Evolutionary conservation across 306 rosid genomes (phyloP), one percentile per base, ranked within the genome.

Genomic region (Hylodesmum podocarpum): DNA sequence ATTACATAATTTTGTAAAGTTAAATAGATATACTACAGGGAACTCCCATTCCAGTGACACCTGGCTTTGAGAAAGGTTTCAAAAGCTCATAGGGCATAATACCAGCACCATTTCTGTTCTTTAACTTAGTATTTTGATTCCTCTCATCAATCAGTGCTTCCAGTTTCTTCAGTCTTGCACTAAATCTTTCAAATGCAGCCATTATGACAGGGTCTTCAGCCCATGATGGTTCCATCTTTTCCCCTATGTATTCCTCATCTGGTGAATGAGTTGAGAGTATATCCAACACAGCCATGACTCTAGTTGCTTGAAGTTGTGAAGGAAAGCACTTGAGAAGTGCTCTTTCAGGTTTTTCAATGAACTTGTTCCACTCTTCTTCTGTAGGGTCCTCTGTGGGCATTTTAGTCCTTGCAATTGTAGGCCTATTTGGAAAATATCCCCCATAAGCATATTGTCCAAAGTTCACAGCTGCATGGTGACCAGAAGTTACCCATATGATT

Each of bases 11-110:
- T 39, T 57, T n/a, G 36, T 13, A 16, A 65, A 63, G 72, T 85
- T 75, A 93, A 70, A 93, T 93, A 14, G 96, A 93, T 66, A 93
- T 87, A 53, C 98, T 93, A 70, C 88, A 83, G 0, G 98, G 98
- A 75, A 93, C 96, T 13, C 98, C 98, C 83, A 70, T 83, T 36
- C 81, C 86, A 1, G 98, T 90, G 1, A 89, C 88, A 4, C 95
- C 98, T 11, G 94, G 91, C 49, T 75, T 73, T 2, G 98, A 93
- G 69, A 81, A 76, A 7, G 98, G 96, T 87, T 93, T 90, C 85
- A 93, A 77, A 77, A 93, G 94, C 84, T 87, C 80, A 11, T 93
- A 90, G 0, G 98, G 93, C 10, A 83, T 44, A 73, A 88, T 70
- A 28, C 98, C 98, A 47, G 93, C 98, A 33, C 98, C 98, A 39